Conservation (phyloP, 163 green algal genomes). For the Coccomyxa subellipsoidea region DNA sequence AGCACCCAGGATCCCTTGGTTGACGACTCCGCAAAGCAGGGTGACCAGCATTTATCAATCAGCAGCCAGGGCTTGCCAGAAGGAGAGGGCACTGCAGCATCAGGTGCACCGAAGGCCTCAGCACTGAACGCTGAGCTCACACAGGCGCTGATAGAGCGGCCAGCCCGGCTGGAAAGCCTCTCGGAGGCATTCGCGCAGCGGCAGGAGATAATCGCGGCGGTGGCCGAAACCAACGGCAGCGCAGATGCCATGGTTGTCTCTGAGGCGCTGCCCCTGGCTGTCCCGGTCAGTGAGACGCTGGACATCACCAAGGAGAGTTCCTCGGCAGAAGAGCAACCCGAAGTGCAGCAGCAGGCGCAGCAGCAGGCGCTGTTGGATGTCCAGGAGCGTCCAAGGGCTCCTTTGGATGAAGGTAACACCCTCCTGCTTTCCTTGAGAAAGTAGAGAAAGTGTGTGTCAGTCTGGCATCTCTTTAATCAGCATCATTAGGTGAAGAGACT, state of each 20-base stretch:
- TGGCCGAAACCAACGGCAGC: background rate
- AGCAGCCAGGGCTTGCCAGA: background rate
- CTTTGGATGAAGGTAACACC: background rate
- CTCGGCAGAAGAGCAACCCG: background rate
- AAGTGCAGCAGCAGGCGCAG: background rate
- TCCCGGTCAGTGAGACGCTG: background rate
- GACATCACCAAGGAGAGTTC: background rate
- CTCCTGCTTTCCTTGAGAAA: background rate
- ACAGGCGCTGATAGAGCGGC: background rate
- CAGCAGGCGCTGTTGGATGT: background rate
- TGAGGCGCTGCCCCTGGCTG: background rate
- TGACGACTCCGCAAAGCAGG: background rate
- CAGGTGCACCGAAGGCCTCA: background rate
- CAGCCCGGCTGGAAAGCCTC: background rate
- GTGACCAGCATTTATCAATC: background rate
- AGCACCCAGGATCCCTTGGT: background rate
- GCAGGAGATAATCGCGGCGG: background rate
- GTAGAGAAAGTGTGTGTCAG: background rate
- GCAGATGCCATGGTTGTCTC: background rate
- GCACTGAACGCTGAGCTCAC: background rate
- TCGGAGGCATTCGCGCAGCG: background rate
- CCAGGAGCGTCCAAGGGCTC: background rate
- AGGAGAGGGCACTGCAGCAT: background rate
- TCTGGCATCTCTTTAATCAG: background rate
- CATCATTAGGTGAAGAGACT: background rate